Evolutionary conservation across 495 filamentous ascomycete genomes (phyloP).

Genomic region (Bombardia bombarda): DNA sequence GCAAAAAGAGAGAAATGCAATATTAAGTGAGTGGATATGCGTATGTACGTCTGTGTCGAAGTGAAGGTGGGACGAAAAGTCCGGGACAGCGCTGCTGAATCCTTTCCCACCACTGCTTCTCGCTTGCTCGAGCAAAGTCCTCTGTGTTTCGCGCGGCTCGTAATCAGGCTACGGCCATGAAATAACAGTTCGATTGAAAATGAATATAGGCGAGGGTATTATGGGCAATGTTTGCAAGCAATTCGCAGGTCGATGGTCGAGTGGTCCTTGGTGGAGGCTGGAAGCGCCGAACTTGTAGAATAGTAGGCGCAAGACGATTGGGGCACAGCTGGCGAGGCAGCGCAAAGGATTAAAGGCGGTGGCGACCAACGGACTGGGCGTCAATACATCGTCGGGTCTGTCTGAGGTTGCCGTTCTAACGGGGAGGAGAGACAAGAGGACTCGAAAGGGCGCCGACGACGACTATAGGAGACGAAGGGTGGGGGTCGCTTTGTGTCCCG

Average conservation of each 20-base stretch:
- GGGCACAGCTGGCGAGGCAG: conserved; percentile 10
- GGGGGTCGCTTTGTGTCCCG: background rate
- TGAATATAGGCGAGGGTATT: too few relatives aligned
- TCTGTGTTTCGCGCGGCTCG: background rate
- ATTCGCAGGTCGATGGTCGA: background rate
- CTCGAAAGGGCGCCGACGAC: conserved; percentile 1
- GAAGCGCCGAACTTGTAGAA: too few relatives aligned
- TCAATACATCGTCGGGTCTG: conserved; percentile 15
- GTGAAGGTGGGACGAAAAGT: conserved; percentile 5
- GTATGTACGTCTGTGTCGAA: too few relatives aligned
- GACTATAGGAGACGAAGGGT: background rate
- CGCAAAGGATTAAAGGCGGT: conserved; percentile 1
- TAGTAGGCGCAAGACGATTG: conserved; percentile 10
- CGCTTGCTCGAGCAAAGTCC: background rate
- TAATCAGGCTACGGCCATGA: conserved; percentile 1
- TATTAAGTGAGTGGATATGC: conserved; percentile 1
- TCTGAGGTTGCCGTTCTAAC: conserved; percentile 3
- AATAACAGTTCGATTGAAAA: too few relatives aligned
- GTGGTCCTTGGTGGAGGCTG: background rate
- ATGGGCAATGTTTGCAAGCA: too few relatives aligned
- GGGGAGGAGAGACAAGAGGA: conserved; percentile 1
- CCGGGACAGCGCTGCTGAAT: conserved; percentile 31
- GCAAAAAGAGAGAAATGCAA: background rate
- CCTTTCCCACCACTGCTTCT: conserved; percentile 11
- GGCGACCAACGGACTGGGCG: conserved; percentile 7